These are phyloP conservation scores for Barnettozyma pratensis DNA, from an alignment of 805 yeast genomes.

Conservation along the genomic window DNA sequence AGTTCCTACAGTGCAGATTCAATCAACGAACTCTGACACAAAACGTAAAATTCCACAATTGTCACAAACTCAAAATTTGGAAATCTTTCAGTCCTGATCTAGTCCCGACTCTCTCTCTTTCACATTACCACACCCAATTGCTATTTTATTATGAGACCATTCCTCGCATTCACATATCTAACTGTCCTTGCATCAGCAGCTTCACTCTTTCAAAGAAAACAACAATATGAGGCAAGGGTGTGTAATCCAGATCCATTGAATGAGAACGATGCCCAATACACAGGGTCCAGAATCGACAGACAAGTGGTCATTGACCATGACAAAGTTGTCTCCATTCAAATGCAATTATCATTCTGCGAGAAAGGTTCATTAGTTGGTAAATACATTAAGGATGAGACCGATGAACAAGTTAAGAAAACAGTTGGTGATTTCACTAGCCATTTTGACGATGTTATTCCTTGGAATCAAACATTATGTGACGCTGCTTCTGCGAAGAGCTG, in stretches of 20 bases:
- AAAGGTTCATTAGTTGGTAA: constrained; percentile 8
- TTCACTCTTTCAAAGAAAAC: neutral
- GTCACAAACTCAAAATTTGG: too few relatives aligned
- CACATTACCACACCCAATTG: too few relatives aligned
- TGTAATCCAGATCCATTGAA: constrained; percentile 10
- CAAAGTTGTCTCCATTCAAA: constrained; percentile 1
- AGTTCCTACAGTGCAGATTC: too few relatives aligned
- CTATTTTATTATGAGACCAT: too few relatives aligned
- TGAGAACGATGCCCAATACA: constrained; percentile 3
- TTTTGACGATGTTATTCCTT: constrained; percentile 8
- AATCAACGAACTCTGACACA: too few relatives aligned
- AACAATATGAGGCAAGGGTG: constrained; percentile 4
- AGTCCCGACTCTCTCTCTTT: too few relatives aligned
- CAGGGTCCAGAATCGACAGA: constrained; percentile 15
- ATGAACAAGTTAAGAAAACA: neutral
- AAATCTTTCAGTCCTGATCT: too few relatives aligned
- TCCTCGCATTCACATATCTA: neutral
- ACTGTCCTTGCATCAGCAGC: neutral
- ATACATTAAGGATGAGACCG: constrained; percentile 5
- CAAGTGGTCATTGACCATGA: constrained; percentile 5
- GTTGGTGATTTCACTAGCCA: neutral
- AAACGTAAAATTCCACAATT: too few relatives aligned
- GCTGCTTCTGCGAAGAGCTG: constrained; percentile 23
- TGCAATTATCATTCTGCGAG: constrained; percentile 12
- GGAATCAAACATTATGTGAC: constrained; percentile 15